A percentile compares a stretch with the other conserved stretches of the same genome.
Evolutionary conservation across 108 stramenopile species (phyloP).

Genomic region (Cylindrotheca fusiformis): DNA sequence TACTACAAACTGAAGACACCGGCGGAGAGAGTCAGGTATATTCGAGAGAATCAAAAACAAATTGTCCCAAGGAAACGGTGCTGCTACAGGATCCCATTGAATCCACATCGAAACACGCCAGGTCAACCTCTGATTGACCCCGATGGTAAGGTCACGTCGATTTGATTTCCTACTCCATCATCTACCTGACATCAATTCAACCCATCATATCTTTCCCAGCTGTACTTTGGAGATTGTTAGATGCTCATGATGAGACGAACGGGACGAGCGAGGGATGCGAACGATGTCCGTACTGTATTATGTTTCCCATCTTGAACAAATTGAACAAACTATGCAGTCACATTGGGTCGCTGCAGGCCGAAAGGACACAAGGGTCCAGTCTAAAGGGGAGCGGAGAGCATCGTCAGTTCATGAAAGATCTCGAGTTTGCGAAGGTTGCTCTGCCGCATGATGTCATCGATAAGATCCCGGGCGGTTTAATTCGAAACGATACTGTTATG

Average conservation of each 20-base stretch:
- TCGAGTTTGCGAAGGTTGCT: constrained; percentile 77
- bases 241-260: neutral
- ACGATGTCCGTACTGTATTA: neutral
- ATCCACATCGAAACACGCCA: constrained; percentile 34
- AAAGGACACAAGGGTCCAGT: constrained; percentile 23
- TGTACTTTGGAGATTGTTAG: neutral
- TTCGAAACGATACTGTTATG: constrained; percentile 62
- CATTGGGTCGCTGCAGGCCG: constrained; percentile 71
- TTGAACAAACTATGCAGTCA: constrained; percentile 73
- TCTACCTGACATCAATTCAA: neutral
- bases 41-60: constrained; percentile 53
- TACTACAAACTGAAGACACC: constrained; percentile 48
- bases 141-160: constrained; percentile 25
- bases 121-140: constrained; percentile 54
- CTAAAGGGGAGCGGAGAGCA: constrained; percentile 29
- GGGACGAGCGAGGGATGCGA: neutral
- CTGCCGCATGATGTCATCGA: constrained; percentile 53
- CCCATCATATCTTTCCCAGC: neutral
- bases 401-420: constrained; percentile 40
- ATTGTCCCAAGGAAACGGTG: constrained; percentile 50
- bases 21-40: constrained; percentile 64
- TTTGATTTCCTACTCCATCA: neutral
- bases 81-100: constrained; percentile 57
- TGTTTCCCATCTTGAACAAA: constrained; percentile 21
- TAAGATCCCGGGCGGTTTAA: constrained; percentile 50